Evolutionary conservation across 23 red algal species (phyloP), one percentile per base, ranked within the genome.

Genomic region (Pyropia yezoensis): DNA sequence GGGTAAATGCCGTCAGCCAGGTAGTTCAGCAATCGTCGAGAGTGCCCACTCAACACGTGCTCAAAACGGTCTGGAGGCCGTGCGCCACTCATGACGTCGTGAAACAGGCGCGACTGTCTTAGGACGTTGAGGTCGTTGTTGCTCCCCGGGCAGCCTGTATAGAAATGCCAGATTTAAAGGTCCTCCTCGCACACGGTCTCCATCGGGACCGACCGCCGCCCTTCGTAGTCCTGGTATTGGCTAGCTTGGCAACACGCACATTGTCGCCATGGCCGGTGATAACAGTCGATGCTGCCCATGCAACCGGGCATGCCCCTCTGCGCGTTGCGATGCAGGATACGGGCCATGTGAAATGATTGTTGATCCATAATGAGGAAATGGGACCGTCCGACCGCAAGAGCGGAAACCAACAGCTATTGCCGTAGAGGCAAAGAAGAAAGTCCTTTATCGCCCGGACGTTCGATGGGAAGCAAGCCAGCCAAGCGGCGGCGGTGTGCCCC

Each of bases 1-100:
- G 57, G 72, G 64, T 83, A 72, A 0, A 83, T 50, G 15, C 65
- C 28, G 51, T 72, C 78, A 65, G 54, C 19, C 16, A 83, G 78
- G 50, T 25, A 83, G 65, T 83, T 64, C 66, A 55, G 54, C 1
- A 72, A 6, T 3, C 27, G 13, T 22, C 58, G 27, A 19, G 39
- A 14, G 33, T 33, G 49, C 33, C 66, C 78, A 50, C 65, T 83
- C 6, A 83, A 1, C 18, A 62, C 7, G 28, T 52, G 63, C 4
- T 2, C 2, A 18, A 83, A 33, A 6, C 2, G 1, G 14, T 7
- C 3, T 27, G 78, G 66, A 16, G 78, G 65, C 27, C 71, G 73
- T 8, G 22, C 2, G n/a, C 72, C 72, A 6, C 7, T 11, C 14
- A 61, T 16, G 4, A 75, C 62, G 6, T 33, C 30, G 6, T 33